Evolutionary conservation across 2,329 filamentous ascomycete genomes (phyloP).

Genomic region (Diplocarpon rosae): DNA sequence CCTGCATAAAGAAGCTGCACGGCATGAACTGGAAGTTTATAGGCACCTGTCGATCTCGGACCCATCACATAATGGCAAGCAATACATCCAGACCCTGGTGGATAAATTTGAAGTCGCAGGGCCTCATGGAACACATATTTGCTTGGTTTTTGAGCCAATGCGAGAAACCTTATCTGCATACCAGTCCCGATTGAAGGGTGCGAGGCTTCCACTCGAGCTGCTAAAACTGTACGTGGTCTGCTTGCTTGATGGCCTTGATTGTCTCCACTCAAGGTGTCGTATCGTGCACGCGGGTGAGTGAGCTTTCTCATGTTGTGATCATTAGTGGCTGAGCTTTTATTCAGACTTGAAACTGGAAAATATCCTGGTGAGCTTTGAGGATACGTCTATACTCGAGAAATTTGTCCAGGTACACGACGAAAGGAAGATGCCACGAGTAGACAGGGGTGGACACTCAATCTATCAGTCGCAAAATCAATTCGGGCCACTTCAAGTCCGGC

Average conservation of each 20-base stretch:
- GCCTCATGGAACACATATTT: conserved; percentile 4
- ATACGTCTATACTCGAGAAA: conserved; percentile 7
- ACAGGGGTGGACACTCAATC: background rate
- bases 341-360: conserved; percentile 11
- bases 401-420: conserved; percentile 7
- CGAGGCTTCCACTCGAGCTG: conserved; percentile 1
- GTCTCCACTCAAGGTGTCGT: conserved; percentile 7
- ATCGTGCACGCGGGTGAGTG: conserved; percentile 7
- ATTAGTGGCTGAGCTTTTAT: background rate
- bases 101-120: conserved; percentile 3
- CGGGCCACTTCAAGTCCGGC: conserved; percentile 5
- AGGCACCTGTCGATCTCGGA: background rate
- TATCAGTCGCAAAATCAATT: conserved; percentile 12
- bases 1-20: conserved; percentile 2
- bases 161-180: conserved; percentile 4
- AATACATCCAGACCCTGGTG: conserved; percentile 1
- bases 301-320: background rate
- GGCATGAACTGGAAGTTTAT: conserved; percentile 4
- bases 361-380: conserved; percentile 13
- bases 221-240: conserved; percentile 4
- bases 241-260: conserved; percentile 5
- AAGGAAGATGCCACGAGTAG: conserved; percentile 4
- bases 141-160: conserved; percentile 8
- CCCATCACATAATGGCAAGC: conserved; percentile 1
- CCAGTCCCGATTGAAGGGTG: conserved; percentile 2